Base-by-base conservation (phyloP, 2,329 filamentous ascomycete genomes). In the Botrytis paeoniae region DNA sequence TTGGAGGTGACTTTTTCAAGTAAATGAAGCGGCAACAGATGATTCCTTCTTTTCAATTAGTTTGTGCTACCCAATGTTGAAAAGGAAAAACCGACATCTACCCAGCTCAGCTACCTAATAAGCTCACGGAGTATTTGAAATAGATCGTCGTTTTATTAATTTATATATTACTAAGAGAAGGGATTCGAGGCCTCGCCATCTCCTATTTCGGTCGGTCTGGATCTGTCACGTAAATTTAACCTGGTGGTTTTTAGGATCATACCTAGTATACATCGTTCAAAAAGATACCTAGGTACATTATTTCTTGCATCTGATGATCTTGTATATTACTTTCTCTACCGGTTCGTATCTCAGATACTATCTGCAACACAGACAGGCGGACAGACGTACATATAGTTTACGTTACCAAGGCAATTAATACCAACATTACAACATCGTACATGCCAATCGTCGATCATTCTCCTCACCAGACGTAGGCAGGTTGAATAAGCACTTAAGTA, bases 171-270 rank as follows among this genome's bases (percentile, higher is more conserved):
- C 25, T 20, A 29, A 5, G 14, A 12, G 37, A 63, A 43, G 61
- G 60, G 37, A 51, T 65, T 66, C 63, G 63, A 66, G 64, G 64
- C 64, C 64, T 66, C 32, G 37, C 16, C 51, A n/a, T n/a, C 29
- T 45, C 45, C 41, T 12, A 54, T 54, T 54, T 54, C 32, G 64
- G 45, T 54, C 64, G 45, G 35, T 66, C 64, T 66, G 45, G 64
- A 66, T 54, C n/a, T 25, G 14, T 20, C 20, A 35, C 20, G 14
- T 29, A 20, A 9, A 51, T 16, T 39, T 16, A 18, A 25, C 51
- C 51, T 18, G 20, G 60, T 9, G 2, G 60, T 29, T 54, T 29
- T 16, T 29, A 54, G 51, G 51, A 54, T 54, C 14, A 54, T 48
- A 29, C 10, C n/a, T n/a, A 51, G 2, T 2, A 51, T 25, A 25